These are phyloP conservation scores for Aspergillus quadrilineatus DNA, from an alignment of 2,329 filamentous ascomycete species.

Conservation along the genomic window DNA sequence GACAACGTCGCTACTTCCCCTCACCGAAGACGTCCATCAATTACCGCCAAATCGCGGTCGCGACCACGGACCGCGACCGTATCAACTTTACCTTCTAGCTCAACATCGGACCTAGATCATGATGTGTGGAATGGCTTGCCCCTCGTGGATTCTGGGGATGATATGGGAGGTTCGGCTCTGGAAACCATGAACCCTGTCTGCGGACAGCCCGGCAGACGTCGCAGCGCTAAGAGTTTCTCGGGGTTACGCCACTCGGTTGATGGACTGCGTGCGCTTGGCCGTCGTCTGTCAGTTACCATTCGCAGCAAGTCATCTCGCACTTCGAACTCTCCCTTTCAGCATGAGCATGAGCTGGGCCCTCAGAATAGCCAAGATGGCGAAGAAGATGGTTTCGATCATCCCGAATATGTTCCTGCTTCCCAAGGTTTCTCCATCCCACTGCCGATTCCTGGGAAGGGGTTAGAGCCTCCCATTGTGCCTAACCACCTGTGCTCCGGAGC, in stretches of 20 bases:
- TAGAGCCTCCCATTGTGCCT: conserved; percentile 41
- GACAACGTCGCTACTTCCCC: conserved; percentile 30
- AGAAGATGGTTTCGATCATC: conserved; percentile 33
- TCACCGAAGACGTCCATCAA: conserved; percentile 37
- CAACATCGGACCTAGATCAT: conserved; percentile 15
- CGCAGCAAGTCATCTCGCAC: conserved; percentile 39
- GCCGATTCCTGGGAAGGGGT: conserved; percentile 39
- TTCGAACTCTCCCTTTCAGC: conserved; percentile 20
- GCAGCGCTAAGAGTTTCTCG: conserved; percentile 44
- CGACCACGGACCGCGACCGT: conserved; percentile 40
- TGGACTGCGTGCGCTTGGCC: conserved; percentile 42
- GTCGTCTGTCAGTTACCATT: conserved; percentile 42
- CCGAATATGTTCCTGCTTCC: conserved; percentile 36
- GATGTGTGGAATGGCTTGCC: conserved; percentile 27
- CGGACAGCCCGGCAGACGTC: conserved; percentile 32
- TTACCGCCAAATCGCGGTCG: conserved; percentile 36
- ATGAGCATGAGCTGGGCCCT: conserved; percentile 16
- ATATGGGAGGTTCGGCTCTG: conserved; percentile 27
- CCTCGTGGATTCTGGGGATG: conserved; percentile 24
- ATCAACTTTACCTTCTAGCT: conserved; percentile 22
- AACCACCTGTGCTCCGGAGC: conserved; percentile 43
- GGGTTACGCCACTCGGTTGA: conserved; percentile 43
- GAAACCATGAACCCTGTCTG: conserved; percentile 36
- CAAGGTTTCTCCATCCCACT: conserved; percentile 33
- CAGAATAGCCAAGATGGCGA: conserved; percentile 23